phyloP scores from a whole-genome alignment of 1,284 basidiomycete genomes.

The Ganoderma resinaceum region DNA sequence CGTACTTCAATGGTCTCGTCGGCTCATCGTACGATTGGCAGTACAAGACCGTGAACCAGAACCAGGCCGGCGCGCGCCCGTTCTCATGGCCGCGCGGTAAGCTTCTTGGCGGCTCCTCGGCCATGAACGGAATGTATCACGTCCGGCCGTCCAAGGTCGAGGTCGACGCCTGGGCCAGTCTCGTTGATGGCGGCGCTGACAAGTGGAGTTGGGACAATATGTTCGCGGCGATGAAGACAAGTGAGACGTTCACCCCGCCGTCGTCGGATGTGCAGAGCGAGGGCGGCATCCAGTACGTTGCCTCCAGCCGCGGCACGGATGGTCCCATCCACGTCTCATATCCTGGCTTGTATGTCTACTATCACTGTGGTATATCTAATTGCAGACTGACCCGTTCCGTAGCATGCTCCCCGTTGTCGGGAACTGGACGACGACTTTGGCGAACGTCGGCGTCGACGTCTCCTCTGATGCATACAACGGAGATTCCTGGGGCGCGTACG shows the following conservation, averaged over 20 bases:
- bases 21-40: slow-evolving; percentile 68
- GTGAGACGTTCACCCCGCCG: slow-evolving; percentile 53
- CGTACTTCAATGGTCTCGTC: slow-evolving; percentile 58
- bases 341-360: slow-evolving; percentile 55
- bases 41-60: slow-evolving; percentile 62
- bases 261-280: slow-evolving; percentile 41
- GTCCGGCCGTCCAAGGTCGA: slow-evolving; percentile 60
- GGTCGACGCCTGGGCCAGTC: slow-evolving; percentile 59
- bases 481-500: slow-evolving; percentile 56
- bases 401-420: slow-evolving; percentile 56
- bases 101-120: slow-evolving; percentile 74
- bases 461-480: slow-evolving; percentile 56
- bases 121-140: slow-evolving; percentile 78
- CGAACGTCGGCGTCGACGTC: slow-evolving; percentile 50
- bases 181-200: slow-evolving; percentile 43
- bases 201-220: slow-evolving; percentile 65
- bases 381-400: background rate
- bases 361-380: background rate
- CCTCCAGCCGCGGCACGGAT: slow-evolving; percentile 49
- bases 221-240: slow-evolving; percentile 60
- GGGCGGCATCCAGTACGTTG: slow-evolving; percentile 50
- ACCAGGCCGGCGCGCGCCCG: slow-evolving; percentile 44
- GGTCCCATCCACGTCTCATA: slow-evolving; percentile 58
- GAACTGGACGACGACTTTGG: slow-evolving; percentile 59
- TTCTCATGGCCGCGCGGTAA: slow-evolving; percentile 69